Base-by-base conservation (phyloP, 2,329 filamentous ascomycete species). In the Monilinia laxa region DNA sequence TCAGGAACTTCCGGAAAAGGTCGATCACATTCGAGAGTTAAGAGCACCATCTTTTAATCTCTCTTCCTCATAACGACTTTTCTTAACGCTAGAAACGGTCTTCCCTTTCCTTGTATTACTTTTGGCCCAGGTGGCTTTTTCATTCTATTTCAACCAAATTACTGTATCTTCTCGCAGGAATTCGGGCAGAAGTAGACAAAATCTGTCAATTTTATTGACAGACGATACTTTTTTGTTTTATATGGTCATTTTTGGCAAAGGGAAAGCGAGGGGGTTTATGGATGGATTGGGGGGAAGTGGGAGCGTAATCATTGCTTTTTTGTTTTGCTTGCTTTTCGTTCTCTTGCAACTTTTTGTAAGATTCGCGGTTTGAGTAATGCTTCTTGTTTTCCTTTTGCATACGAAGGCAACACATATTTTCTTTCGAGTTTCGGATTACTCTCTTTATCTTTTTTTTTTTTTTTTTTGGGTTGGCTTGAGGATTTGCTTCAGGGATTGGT, bases 21-120 rank as follows among this genome's bases (percentile, higher is more conserved):
- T 16, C 64, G 74, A 54, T 68, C 70, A 52, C 75, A 76, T 66
- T 60, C 71, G 25, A 68, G 74, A 49, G 74, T 74, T n/a, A 76
- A 76, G 71, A 76, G 75, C 64, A 74, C 64, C 42, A 65, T 65
- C 25, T 60, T 65, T 47, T 65, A 45, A 65, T 60, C n/a, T n/a
- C n/a, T 49, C 40, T 42, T 65, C 28, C n/a, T 51, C 1, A 51
- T n/a, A 11, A 12, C 14, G 28, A 31, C 28, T 60, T 60, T 12
- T 10, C 12, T 11, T 18, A 51, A 60, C 45, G 45, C 45, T 45
- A 51, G 28, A 60, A 51, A 60, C 28, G 28, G 42, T 11, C 20
- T 51, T 51, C 23, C 45, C 57, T 60, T 60, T 64, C 20, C n/a
- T 47, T 64, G 53, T 58, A 64, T 64, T 58, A 64, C 53, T 58